Evolutionary conservation across 1,284 basidiomycete genomes (phyloP).

Genomic region (Tremellales sp.): DNA sequence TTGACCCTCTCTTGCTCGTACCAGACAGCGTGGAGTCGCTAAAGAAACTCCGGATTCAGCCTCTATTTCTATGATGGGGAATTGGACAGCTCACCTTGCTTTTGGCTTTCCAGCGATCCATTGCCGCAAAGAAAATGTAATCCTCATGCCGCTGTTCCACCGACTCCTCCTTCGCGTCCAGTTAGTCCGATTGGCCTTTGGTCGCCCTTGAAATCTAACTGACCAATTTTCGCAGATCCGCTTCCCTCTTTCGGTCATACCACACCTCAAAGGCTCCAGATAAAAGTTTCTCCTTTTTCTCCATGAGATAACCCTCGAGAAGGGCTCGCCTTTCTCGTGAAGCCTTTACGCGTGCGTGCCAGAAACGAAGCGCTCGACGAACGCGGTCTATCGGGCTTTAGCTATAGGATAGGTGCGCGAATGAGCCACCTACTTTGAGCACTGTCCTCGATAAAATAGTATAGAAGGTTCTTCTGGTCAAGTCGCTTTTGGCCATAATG

Average conservation of each 20-base stretch:
- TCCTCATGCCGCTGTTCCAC: constrained; percentile 38
- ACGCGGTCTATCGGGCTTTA: constrained; percentile 31
- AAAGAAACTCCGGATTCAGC: not conserved
- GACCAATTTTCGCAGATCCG: constrained; percentile 25
- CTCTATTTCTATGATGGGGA: constrained; percentile 9
- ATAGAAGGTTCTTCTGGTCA: constrained; percentile 24
- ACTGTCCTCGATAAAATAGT: constrained; percentile 1
- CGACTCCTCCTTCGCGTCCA: constrained; percentile 23
- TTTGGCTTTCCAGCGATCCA: constrained; percentile 38
- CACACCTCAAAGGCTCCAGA: constrained; percentile 25
- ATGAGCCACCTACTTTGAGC: constrained; percentile 14
- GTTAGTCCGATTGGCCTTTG: not conserved
- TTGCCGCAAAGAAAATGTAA: constrained; percentile 36
- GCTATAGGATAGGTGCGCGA: constrained; percentile 23
- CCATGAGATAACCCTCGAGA: constrained; percentile 14
- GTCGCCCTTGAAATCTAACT: constrained; percentile 1
- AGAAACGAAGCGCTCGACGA: constrained; percentile 21
- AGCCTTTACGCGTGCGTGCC: constrained; percentile 15
- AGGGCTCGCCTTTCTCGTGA: constrained; percentile 13
- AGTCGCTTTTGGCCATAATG: too few relatives aligned
- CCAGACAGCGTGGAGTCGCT: constrained; percentile 10
- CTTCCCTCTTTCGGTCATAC: constrained; percentile 28
- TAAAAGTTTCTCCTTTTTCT: constrained; percentile 21
- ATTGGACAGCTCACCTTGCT: constrained; percentile 24
- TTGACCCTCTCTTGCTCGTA: constrained; percentile 18